Evolutionary conservation across 768 basidiomycete species (phyloP).

Genomic region (Crepidotus variabilis): DNA sequence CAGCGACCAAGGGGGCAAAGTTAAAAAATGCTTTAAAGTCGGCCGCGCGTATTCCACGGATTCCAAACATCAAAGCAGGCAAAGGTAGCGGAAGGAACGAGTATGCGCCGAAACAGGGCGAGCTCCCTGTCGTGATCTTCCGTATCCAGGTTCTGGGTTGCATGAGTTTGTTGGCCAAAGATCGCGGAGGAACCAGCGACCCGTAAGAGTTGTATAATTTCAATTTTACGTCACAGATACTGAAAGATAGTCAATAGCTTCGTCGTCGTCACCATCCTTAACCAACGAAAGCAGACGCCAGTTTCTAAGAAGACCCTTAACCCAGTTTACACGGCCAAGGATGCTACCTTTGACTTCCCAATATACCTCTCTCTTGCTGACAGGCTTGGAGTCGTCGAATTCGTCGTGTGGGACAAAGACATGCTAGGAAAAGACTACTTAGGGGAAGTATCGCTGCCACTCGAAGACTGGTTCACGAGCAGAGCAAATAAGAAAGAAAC

Average conservation of each 20-base stretch:
- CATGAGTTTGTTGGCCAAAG: conserved; percentile 56
- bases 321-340: conserved; percentile 60
- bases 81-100: conserved; percentile 26
- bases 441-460: conserved; percentile 74
- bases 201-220: conserved; percentile 48
- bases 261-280: conserved; percentile 62
- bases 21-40: conserved; percentile 58
- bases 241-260: conserved; percentile 39
- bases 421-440: conserved; percentile 88
- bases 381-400: conserved; percentile 69
- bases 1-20: conserved; percentile 30
- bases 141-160: conserved; percentile 68
- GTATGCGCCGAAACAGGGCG: conserved; percentile 49
- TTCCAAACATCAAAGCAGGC: conserved; percentile 32
- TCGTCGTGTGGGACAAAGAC: conserved; percentile 95
- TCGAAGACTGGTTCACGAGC: conserved; percentile 77
- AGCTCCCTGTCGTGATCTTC: conserved; percentile 62
- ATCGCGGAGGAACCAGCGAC: conserved; percentile 69
- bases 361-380: conserved; percentile 76
- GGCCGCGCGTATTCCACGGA: conserved; percentile 51
- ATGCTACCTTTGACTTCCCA: conserved; percentile 89
- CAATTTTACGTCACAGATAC: not conserved
- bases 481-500: conserved; percentile 25
- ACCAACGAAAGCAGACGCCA: conserved; percentile 64
- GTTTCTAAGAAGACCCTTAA: conserved; percentile 70